A percentile compares a stretch with the other conserved stretches of the same genome.
Evolutionary conservation across 148 eudicot genomes (phyloP).

Genomic region (Persicaria maculosa): DNA sequence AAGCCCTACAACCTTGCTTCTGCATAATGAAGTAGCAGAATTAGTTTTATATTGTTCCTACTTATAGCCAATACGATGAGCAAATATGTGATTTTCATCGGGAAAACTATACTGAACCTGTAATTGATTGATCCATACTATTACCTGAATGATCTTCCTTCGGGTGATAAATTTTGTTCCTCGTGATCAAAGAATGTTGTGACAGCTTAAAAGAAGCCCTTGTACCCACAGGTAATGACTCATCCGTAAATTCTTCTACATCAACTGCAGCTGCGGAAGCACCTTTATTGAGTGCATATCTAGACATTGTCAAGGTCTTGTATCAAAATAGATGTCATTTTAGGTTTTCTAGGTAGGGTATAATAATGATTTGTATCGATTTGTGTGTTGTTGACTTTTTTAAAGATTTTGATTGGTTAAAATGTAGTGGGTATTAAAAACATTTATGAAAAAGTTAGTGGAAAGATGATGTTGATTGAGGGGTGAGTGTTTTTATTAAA

Average conservation of each 20-base stretch:
- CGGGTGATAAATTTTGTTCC: constrained; percentile 26
- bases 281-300: constrained; percentile 78
- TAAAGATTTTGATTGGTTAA: too few species aligned
- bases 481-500: too few species aligned
- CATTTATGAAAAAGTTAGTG: too few species aligned
- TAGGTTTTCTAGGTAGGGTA: too few species aligned
- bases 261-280: constrained; percentile 77
- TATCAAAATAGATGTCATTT: too few species aligned
- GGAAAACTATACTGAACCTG: not conserved
- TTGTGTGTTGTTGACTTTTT: too few species aligned
- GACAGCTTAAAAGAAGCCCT: constrained; percentile 36
- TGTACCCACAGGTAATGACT: constrained; percentile 15
- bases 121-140: not conserved
- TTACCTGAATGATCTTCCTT: constrained; percentile 48
- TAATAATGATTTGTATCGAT: too few species aligned
- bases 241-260: constrained; percentile 44
- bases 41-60: not conserved
- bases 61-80: not conserved
- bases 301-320: constrained; percentile 30
- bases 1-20: not conserved
- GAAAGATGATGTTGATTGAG: too few species aligned
- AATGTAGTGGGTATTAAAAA: too few species aligned
- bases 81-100: not conserved
- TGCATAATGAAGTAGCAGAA: not conserved
- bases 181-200: constrained; percentile 47